phyloP scores from a whole-genome alignment of 2,329 filamentous ascomycete species.

The Westerdykella aurantiaca region DNA sequence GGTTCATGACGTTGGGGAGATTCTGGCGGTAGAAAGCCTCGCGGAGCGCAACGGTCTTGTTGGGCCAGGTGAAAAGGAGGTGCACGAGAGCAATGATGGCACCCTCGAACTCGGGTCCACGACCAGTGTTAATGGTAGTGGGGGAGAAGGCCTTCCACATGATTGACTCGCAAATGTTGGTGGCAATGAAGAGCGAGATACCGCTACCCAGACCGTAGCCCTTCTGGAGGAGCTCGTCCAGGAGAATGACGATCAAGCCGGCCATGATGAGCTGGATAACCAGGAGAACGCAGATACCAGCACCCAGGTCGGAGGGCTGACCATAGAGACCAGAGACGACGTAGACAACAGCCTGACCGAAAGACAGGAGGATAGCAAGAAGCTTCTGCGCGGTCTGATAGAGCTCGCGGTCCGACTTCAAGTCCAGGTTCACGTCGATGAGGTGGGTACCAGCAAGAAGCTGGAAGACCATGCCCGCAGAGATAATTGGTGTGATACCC shows the following conservation, averaged over 20 bases:
- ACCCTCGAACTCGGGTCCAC: conserved; percentile 98
- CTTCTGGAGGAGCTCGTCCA: conserved; percentile 98
- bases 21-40: conserved; percentile 99
- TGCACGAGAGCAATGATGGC: conserved; percentile 97
- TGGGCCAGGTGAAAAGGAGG: conserved; percentile 94
- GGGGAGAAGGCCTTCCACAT: conserved; percentile 99
- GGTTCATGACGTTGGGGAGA: conserved; percentile 98
- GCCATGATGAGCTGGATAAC: conserved; percentile 97
- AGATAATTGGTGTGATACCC: conserved; percentile 97
- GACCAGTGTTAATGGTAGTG: conserved; percentile 97
- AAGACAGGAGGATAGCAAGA: conserved; percentile 86
- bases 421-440: conserved; percentile 99
- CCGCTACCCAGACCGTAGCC: conserved; percentile 97
- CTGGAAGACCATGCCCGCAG: conserved; percentile 99
- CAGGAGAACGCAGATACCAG: conserved; percentile 95
- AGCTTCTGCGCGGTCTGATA: conserved; percentile 99
- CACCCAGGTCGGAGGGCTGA: conserved; percentile 90
- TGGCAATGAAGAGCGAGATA: conserved; percentile 99
- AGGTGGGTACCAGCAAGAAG: conserved; percentile 98
- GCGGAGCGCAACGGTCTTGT: conserved; percentile 97
- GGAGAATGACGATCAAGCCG: conserved; percentile 96
- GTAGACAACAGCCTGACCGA: conserved; percentile 96
- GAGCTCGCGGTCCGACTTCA: conserved; percentile 98
- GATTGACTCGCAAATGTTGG: conserved; percentile 99
- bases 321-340: conserved; percentile 94